Percentiles rank a stretch among this genome's conserved stretches.
phyloP scores from a whole-genome alignment of 768 basidiomycete genomes.

The Fibroporia radiculosa region DNA sequence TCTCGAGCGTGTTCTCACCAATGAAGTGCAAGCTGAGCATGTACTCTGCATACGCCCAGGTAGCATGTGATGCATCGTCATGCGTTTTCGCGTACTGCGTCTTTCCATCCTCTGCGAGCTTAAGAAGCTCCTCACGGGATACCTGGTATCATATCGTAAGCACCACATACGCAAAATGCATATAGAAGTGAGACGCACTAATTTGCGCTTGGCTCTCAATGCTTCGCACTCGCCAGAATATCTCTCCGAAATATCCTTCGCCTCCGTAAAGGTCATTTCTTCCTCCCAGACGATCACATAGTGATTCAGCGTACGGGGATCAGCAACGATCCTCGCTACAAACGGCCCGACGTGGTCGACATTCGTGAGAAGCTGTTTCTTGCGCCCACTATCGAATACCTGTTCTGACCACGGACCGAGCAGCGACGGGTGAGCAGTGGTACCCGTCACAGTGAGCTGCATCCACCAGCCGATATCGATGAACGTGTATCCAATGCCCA shows the following conservation, averaged over 20 bases:
- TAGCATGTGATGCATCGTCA: not conserved
- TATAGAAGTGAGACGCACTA: not conserved
- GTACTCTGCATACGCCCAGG: constrained; percentile 10
- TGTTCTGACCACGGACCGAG: not conserved
- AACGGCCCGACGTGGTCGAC: constrained; percentile 20
- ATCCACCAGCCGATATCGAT: constrained; percentile 28
- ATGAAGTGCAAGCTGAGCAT: constrained; percentile 19
- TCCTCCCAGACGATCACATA: constrained; percentile 22
- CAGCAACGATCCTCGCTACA: constrained; percentile 24
- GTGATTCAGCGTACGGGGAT: constrained; percentile 25
- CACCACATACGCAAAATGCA: not conserved
- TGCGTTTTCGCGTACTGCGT: not conserved
- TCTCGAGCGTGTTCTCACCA: constrained; percentile 24
- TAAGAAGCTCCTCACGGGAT: constrained; percentile 3
- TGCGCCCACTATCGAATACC: constrained; percentile 15
- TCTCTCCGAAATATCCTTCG: constrained; percentile 15
- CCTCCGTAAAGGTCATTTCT: constrained; percentile 18
- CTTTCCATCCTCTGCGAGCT: constrained; percentile 1
- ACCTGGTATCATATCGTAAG: not conserved
- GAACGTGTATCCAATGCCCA: constrained; percentile 22
- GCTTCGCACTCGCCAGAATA: constrained; percentile 17
- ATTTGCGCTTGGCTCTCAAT: constrained; percentile 6
- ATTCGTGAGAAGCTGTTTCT: constrained; percentile 17
- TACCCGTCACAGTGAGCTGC: constrained; percentile 13
- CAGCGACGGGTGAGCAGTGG: not conserved